Evolutionary conservation across 2,329 filamentous ascomycete species (phyloP), one percentile per base, ranked within the genome.

Genomic region (Coniella lustricola): DNA sequence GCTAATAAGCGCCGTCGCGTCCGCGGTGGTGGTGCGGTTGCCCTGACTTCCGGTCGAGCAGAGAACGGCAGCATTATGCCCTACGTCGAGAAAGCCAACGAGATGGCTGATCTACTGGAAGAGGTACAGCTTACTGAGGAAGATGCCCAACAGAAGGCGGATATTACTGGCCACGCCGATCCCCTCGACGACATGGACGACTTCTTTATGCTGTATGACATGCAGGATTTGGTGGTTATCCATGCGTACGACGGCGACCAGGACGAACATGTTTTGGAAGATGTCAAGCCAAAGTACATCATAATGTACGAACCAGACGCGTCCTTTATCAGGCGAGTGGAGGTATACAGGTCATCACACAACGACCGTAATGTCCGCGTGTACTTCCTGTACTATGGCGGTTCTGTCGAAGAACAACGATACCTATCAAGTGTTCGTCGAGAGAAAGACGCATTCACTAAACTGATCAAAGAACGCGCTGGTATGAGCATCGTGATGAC

Each of bases 221-320:
- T 94, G 82, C 79, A 88, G 57, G 87, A 95, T 56, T 72, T 97
- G 17, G 76, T 97, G 12, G 81, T 95, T 35, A 76, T 97, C 16
- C 93, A 97, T 64, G 86, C 93, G 1, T 98, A 95, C 63, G 90
- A 95, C 51, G 90, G 90, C 10, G 93, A 97, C 62, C 85, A 91
- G 71, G 93, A 98, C 64, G 93, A 97, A 62, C 88, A 95, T 63
- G 77, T 97, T n/a, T 77, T 98, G 1, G 91, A 98, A 64, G 93
- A 98, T 67, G 76, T 93, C 50, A 90, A 87, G 60, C 93, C 93
- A 31, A 83, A 87, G 52, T 96, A 96, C 65, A 89, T 98, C 51
- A 86, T 98, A 69, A 97, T 98, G 93, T 98, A 96, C 66, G 93
- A 97, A 63, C 91, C 93, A 1, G 90, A 97, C 56, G 82, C 91